Evolutionary conservation across 208 protist species (phyloP), one percentile per base, ranked within the genome.

Genomic region (Balamuthia mandrillaris): DNA sequence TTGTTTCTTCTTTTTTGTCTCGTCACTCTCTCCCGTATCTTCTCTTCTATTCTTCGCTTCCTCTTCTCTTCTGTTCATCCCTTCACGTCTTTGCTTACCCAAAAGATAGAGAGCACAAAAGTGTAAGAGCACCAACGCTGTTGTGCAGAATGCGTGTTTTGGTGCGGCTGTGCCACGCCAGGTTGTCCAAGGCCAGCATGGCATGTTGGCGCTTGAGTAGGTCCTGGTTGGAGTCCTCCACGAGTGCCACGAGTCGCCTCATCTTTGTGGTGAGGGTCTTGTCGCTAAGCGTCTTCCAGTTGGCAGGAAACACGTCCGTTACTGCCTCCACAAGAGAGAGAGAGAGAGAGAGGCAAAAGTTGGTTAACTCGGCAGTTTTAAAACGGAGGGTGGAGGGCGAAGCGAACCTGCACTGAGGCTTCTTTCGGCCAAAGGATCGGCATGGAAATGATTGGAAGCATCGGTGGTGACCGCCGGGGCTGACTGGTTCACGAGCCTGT

Each of bases 151-250:
- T 49, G 3, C 54, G 33, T 16, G 54, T 44, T 56, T 68, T 65
- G 52, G 54, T 83, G 54, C 58, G 51, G n/a, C 31, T 52, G 58
- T 83, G 77, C 77, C 77, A 83, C 27, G 77, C 77, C 16, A 83
- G n/a, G 41, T 83, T 83, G 58, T 83, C 77, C n/a, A 83, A 56
- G 2, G 54, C 77, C 14, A 31, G 27, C 24, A 83, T 35, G 54
- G 54, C 63, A 16, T 33, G 31, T 39, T 83, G 77, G 12, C 77
- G 51, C 77, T 83, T 83, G 51, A 14, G 41, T 37, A 42, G 1
- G 33, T 79, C 70, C 70, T 79, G 70, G 0, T 63, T 21, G 54
- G n/a, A 68, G 54, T 47, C 68, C 77, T 68, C 47, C 27, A 83
- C 37, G 2, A 41, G 63, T 21, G 51, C 10, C 21, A 83, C 27